phyloP scores from a whole-genome alignment of 2,329 filamentous ascomycete genomes.

The Diaporthe capsici region DNA sequence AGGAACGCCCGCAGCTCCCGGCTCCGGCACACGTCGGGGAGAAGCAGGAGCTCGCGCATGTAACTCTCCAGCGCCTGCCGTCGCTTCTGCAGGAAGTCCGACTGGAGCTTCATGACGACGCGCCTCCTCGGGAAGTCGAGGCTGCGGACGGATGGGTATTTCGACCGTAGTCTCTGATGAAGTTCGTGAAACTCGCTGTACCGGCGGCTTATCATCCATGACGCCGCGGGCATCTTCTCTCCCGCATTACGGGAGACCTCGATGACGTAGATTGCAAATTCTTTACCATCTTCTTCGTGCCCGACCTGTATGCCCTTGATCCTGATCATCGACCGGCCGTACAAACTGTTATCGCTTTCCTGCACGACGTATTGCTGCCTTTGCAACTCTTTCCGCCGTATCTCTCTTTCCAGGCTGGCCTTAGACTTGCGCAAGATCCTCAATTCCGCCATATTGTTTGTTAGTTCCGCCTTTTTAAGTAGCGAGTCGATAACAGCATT shows the following conservation, averaged over 20 bases:
- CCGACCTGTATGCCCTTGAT: conserved; percentile 96
- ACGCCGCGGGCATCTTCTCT: conserved; percentile 96
- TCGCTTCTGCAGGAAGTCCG: conserved; percentile 93
- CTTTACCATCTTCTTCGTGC: conserved; percentile 90
- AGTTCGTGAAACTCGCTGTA: conserved; percentile 98
- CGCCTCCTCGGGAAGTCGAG: conserved; percentile 93
- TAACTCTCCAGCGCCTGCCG: conserved; percentile 88
- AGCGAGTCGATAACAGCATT: conserved; percentile 93
- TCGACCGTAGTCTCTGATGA: conserved; percentile 86
- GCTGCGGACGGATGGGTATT: conserved; percentile 89
- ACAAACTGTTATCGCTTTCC: conserved; percentile 97
- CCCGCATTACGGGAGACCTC: conserved; percentile 92
- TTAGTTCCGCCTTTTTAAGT: conserved; percentile 93
- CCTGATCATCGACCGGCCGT: conserved; percentile 88
- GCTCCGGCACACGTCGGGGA: conserved; percentile 95
- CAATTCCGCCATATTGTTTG: conserved; percentile 94
- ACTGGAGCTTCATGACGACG: conserved; percentile 96
- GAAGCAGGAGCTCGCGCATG: conserved; percentile 81
- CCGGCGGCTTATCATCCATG: conserved; percentile 91
- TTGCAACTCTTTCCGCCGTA: conserved; percentile 94
- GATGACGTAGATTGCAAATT: conserved; percentile 93
- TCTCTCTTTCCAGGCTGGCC: conserved; percentile 91
- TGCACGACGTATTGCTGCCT: conserved; percentile 97
- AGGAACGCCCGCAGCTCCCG: conserved; percentile 93
- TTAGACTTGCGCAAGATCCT: conserved; percentile 95